Evolutionary conservation across 305 asterid genomes (phyloP).

Genomic region (Fraxinus nigra): DNA sequence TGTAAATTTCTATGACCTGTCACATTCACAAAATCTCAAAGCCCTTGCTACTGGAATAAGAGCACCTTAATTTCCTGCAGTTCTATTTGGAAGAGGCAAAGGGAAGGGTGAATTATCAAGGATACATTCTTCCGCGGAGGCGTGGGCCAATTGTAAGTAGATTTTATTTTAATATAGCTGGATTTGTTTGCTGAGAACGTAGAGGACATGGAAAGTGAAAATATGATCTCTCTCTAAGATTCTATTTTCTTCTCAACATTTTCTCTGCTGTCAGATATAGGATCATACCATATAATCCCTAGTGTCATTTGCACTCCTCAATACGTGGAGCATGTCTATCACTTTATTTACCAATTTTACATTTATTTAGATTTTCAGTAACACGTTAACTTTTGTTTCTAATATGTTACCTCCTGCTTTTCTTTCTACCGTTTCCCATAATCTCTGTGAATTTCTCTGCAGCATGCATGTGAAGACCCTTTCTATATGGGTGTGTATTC

Average conservation of each 20-base stretch:
- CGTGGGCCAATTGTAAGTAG: conserved; percentile 66
- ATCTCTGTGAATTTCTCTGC: neutral
- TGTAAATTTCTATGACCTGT: neutral
- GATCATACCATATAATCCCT: neutral
- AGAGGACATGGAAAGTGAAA: conserved; percentile 1
- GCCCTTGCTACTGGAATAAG: neutral
- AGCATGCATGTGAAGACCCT: neutral
- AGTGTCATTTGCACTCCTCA: neutral
- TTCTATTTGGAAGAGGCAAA: conserved; percentile 90
- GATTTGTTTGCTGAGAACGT: conserved; percentile 6
- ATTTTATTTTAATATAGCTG: conserved; percentile 10
- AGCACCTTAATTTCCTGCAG: conserved; percentile 39
- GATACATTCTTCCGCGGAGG: conserved; percentile 91
- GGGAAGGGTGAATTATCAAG: conserved; percentile 89
- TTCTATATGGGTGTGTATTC: neutral
- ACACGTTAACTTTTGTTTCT: neutral
- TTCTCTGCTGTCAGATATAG: neutral
- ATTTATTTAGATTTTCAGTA: neutral
- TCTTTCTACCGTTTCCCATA: neutral
- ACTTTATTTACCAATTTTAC: neutral
- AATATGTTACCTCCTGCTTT: neutral
- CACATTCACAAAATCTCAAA: conserved; percentile 7
- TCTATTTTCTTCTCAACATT: neutral
- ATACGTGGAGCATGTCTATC: neutral
- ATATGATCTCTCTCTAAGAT: neutral